Evolutionary conservation across 139 green algal species (phyloP).

Genomic region (Parachlorella kessleri): DNA sequence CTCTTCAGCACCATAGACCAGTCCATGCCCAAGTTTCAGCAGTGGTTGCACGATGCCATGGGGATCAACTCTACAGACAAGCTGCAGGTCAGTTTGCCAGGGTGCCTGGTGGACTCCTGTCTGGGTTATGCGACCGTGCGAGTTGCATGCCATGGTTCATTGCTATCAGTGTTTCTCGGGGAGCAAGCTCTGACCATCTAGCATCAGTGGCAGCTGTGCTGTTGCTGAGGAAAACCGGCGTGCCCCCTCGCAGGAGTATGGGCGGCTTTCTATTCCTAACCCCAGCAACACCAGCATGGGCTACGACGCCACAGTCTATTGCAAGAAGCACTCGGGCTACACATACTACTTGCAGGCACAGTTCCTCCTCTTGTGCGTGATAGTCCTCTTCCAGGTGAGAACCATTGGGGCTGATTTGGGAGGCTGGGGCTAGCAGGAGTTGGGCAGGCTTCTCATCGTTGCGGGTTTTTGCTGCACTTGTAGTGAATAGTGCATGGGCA

Average conservation of each 20-base stretch:
- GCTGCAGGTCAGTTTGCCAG: too few relatives aligned
- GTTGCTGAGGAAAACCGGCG: too few relatives aligned
- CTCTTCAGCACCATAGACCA: constrained; percentile 22
- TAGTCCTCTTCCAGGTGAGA: constrained; percentile 31
- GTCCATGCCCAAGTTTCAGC: constrained; percentile 27
- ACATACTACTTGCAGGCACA: constrained; percentile 34
- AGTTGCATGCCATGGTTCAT: too few relatives aligned
- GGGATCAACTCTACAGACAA: constrained; percentile 40
- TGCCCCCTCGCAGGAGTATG: constrained; percentile 8
- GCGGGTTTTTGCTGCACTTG: background rate
- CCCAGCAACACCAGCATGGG: constrained; percentile 25
- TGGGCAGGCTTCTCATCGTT: background rate
- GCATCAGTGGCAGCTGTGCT: too few relatives aligned
- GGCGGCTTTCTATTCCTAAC: constrained; percentile 11
- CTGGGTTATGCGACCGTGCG: too few relatives aligned
- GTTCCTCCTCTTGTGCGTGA: constrained; percentile 30
- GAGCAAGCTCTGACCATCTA: too few relatives aligned
- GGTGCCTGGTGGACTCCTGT: too few relatives aligned
- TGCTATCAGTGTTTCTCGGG: too few relatives aligned
- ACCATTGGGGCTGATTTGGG: background rate
- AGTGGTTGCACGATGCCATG: constrained; percentile 37
- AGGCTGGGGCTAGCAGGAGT: background rate
- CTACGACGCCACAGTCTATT: constrained; percentile 26
- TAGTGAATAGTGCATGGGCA: background rate
- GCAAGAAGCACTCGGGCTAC: constrained; percentile 30